phyloP scores from a whole-genome alignment of 768 basidiomycete genomes.

The Xanthoconium purpureum region DNA sequence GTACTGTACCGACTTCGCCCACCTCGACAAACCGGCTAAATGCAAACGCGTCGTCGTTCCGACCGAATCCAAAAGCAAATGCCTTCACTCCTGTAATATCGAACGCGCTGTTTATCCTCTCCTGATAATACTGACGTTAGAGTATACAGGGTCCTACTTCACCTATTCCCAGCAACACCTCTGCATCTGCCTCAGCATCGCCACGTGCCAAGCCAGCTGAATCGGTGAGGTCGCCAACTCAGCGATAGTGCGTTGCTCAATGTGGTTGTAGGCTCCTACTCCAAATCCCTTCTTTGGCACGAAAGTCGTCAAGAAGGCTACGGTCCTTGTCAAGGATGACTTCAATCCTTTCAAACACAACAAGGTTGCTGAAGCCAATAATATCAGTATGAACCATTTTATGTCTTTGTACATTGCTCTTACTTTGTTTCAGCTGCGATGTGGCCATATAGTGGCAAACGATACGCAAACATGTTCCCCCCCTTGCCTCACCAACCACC shows the following conservation, averaged over 20 bases:
- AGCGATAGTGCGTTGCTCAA: slow-evolving; percentile 5
- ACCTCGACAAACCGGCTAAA: slow-evolving; percentile 68
- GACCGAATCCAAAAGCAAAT: slow-evolving; percentile 78
- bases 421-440: slow-evolving; percentile 47
- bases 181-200: slow-evolving; percentile 50
- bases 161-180: slow-evolving; percentile 41
- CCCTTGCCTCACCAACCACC: slow-evolving; percentile 53
- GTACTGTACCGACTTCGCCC: slow-evolving; percentile 48
- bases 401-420: neutral
- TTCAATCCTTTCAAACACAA: slow-evolving; percentile 95
- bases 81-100: slow-evolving; percentile 64
- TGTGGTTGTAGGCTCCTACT: slow-evolving; percentile 35
- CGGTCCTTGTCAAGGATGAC: slow-evolving; percentile 89
- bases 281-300: slow-evolving; percentile 91
- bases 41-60: slow-evolving; percentile 87
- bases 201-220: slow-evolving; percentile 63
- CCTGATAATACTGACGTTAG: slow-evolving; percentile 18
- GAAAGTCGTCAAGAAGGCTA: slow-evolving; percentile 69
- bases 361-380: slow-evolving; percentile 72
- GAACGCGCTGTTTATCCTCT: slow-evolving; percentile 6
- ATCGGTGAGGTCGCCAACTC: slow-evolving; percentile 35
- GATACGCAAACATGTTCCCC: slow-evolving; percentile 77
- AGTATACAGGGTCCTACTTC: slow-evolving; percentile 43
- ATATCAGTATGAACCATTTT: slow-evolving; percentile 57
- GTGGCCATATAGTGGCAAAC: slow-evolving; percentile 92